A percentile compares a stretch with the other conserved stretches of the same genome.
Evolutionary conservation across 352 stramenopile genomes (phyloP).

Genomic region (Phytophthora rubi): DNA sequence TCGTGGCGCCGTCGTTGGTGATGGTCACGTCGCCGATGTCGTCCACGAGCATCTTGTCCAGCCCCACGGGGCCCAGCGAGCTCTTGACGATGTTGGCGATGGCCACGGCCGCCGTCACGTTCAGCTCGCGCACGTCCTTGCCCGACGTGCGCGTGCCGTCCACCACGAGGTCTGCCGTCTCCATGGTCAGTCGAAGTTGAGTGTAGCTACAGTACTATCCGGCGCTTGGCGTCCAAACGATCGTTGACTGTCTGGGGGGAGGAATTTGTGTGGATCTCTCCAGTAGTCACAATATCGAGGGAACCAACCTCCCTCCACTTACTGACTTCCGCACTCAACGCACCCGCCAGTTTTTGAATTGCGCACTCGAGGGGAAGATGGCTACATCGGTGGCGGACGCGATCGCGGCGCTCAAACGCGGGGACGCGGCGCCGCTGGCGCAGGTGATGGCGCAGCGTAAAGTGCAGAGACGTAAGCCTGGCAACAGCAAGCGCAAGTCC

Average conservation of each 20-base stretch:
- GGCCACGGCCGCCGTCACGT: slow-evolving; percentile 97
- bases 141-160: slow-evolving; percentile 92
- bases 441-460: slow-evolving; percentile 46
- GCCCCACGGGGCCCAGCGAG: slow-evolving; percentile 97
- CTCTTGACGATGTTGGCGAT: slow-evolving; percentile 99
- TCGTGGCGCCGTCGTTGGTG: slow-evolving; percentile 99
- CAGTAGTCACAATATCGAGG: slow-evolving; percentile 3
- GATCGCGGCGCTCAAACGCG: slow-evolving; percentile 45
- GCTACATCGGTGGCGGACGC: slow-evolving; percentile 38
- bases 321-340: slow-evolving; percentile 4
- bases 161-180: slow-evolving; percentile 87
- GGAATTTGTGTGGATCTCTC: slow-evolving; percentile 65
- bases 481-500: slow-evolving; percentile 27
- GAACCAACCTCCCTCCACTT: background rate
- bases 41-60: slow-evolving; percentile 99
- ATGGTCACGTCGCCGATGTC: slow-evolving; percentile 99
- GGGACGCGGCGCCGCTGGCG: slow-evolving; percentile 43
- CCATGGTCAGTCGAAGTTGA: slow-evolving; percentile 36
- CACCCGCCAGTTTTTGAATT: slow-evolving; percentile 27
- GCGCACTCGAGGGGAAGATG: slow-evolving; percentile 4
- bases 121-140: slow-evolving; percentile 95
- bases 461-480: slow-evolving; percentile 30
- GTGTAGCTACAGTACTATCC: slow-evolving; percentile 2
- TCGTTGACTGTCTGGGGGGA: slow-evolving; percentile 29
- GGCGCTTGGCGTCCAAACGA: slow-evolving; percentile 43